phyloP scores from a whole-genome alignment of 345 rosid genomes.

The Lepidium aucheri region DNA sequence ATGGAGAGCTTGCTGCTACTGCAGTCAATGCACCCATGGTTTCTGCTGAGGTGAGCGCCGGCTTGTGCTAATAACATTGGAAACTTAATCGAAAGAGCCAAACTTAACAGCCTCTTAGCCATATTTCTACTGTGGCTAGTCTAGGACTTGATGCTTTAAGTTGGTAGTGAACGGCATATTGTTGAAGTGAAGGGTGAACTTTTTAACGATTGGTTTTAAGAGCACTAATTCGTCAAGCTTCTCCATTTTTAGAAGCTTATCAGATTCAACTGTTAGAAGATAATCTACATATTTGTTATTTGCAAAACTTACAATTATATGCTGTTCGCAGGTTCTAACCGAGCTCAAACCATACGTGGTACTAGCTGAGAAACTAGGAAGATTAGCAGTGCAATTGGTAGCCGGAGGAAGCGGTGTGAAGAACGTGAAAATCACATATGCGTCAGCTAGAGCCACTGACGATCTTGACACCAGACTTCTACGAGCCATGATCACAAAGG shows the following conservation, averaged over 20 bases:
- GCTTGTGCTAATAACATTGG: background rate
- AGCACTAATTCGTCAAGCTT: background rate
- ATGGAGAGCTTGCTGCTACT: constrained; percentile 88
- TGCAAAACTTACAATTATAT: background rate
- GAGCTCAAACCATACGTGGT: constrained; percentile 77
- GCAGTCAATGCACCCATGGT: constrained; percentile 97
- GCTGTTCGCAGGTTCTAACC: constrained; percentile 53
- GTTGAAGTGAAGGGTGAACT: background rate
- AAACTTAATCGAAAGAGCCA: background rate
- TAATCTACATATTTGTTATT: background rate
- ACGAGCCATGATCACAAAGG: constrained; percentile 90
- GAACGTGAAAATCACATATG: constrained; percentile 61
- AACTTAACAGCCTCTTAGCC: background rate
- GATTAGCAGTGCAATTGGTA: constrained; percentile 76
- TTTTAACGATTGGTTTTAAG: background rate
- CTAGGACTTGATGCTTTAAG: background rate
- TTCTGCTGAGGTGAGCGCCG: constrained; percentile 43
- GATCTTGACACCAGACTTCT: constrained; percentile 89
- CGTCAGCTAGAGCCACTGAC: constrained; percentile 73
- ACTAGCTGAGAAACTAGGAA: constrained; percentile 76
- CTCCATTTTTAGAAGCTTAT: background rate
- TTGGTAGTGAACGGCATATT: too few relatives aligned
- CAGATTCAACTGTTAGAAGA: background rate
- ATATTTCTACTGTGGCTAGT: background rate
- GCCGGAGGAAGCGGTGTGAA: constrained; percentile 89